Evolutionary conservation across 306 rosid genomes (phyloP).

Genomic region (Elaeagnus macrophylla): DNA sequence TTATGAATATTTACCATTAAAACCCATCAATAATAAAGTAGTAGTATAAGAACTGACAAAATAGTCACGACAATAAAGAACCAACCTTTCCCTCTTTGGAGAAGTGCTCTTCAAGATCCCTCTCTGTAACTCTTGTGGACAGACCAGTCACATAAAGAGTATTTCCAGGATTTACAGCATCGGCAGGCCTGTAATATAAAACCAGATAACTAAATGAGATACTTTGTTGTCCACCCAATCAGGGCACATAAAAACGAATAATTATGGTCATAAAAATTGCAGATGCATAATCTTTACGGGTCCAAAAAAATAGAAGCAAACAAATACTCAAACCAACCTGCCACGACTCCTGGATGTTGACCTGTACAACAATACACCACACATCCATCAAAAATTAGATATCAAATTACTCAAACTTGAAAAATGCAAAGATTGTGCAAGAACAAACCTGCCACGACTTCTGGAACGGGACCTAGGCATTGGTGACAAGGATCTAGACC

Average conservation of each 20-base stretch:
- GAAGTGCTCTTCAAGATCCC: slow-evolving; percentile 85
- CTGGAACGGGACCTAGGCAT: slow-evolving; percentile 52
- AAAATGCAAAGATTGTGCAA: slow-evolving; percentile 4
- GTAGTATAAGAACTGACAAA: neutral
- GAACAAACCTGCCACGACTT: slow-evolving; percentile 85
- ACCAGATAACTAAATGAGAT: slow-evolving; percentile 10
- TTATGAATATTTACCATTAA: neutral
- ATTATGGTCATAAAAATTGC: neutral
- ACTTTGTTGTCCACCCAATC: neutral
- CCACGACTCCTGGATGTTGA: slow-evolving; percentile 84
- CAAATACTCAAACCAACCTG: slow-evolving; percentile 38
- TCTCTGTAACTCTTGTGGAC: slow-evolving; percentile 82
- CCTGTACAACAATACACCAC: slow-evolving; percentile 30
- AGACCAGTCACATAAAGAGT: slow-evolving; percentile 94
- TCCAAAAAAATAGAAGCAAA: neutral
- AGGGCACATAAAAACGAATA: neutral
- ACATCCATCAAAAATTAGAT: slow-evolving; percentile 9
- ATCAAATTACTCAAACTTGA: neutral
- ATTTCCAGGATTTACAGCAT: slow-evolving; percentile 51
- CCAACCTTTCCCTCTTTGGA: slow-evolving; percentile 88
- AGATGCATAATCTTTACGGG: neutral
- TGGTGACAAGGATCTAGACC: slow-evolving; percentile 44
- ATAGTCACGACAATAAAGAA: neutral
- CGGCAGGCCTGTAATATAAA: slow-evolving; percentile 28
- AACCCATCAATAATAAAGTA: neutral